Evolutionary conservation across 2,329 filamentous ascomycete genomes (phyloP), one percentile per base, ranked within the genome.

Genomic region (Onygenales sp.): DNA sequence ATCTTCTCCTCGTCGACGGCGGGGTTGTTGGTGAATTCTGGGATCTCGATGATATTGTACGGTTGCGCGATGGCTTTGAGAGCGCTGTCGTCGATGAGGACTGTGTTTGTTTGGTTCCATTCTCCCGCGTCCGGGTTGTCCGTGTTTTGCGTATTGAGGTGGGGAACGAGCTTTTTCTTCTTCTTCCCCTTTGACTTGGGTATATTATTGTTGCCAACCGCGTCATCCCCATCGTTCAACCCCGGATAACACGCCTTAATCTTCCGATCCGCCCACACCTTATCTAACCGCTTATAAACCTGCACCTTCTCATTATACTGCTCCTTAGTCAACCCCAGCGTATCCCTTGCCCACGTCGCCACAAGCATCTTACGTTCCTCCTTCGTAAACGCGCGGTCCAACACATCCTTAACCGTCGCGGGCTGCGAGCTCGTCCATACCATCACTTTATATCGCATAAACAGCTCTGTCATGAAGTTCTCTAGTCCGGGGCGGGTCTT

Each of bases 381-480:
- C 0, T 71, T 67, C 0, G 76, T 73, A 54, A 95, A 77, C 0
- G 95, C 77, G 32, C 65, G 61, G 48, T 80, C 72, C 2, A 73
- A 70, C 56, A 88, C 81, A 37, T 71, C 72, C 7, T 69, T 59
- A 11, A 95, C 88, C 58, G 93, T 96, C 1, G 78, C 69, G 0
- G 84, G 84, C 17, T 78, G 80, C 0, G 92, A 90, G 6, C 88
- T 95, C 1, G 92, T 95, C 90, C 92, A 98, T 54, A 97, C 81
- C 72, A 90, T 88, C 33, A 95, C 85, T 51, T 77, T 75, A 73
- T 94, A 92, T 54, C 84, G 83, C 10, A 79, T 70, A 60, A 95
- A 77, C 59, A 91, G 80, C 67, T 90, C 88, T 32, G 77, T 64
- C 3, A 97, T 72, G 67, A 98, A 96, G 0, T 72, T 59, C 2